These are phyloP conservation scores for Vigna trinervia DNA, from an alignment of 306 rosid species.

Conservation along the genomic window DNA sequence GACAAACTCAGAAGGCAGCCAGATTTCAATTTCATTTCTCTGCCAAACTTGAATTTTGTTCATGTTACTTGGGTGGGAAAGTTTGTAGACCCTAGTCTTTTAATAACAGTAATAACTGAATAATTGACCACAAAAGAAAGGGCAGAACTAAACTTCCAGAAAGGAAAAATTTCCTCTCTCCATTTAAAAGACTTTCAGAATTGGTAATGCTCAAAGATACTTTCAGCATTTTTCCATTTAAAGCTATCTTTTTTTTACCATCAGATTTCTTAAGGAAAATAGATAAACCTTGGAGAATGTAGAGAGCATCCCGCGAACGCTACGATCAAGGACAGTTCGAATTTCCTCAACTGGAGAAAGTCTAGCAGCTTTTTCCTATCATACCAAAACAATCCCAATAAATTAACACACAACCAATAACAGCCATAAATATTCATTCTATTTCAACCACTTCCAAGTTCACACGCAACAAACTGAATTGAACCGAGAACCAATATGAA, in stretches of 20 bases:
- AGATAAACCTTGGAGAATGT: conserved; percentile 75
- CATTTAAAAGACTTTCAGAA: neutral
- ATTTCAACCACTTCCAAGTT: conserved; percentile 12
- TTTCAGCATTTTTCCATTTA: neutral
- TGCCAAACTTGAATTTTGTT: neutral
- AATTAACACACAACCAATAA: conserved; percentile 25
- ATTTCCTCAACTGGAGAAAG: conserved; percentile 76
- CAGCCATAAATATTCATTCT: neutral
- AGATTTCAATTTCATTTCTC: conserved; percentile 34
- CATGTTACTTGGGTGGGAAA: conserved; percentile 12
- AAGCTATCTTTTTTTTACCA: neutral
- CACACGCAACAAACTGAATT: conserved; percentile 1
- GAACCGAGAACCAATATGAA: neutral
- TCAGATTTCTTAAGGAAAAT: conserved; percentile 17
- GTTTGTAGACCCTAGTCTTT: conserved; percentile 5
- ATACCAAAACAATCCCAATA: conserved; percentile 20
- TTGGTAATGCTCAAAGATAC: conserved; percentile 15
- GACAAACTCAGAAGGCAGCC: neutral
- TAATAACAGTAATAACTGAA: neutral
- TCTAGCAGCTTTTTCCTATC: conserved; percentile 86
- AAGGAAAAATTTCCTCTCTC: neutral
- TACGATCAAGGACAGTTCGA: conserved; percentile 75
- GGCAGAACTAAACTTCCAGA: conserved; percentile 6
- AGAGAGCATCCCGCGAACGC: conserved; percentile 85
- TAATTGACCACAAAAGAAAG: conserved; percentile 15